phyloP scores from a whole-genome alignment of 768 basidiomycete genomes.

The Termitomyces sp. region DNA sequence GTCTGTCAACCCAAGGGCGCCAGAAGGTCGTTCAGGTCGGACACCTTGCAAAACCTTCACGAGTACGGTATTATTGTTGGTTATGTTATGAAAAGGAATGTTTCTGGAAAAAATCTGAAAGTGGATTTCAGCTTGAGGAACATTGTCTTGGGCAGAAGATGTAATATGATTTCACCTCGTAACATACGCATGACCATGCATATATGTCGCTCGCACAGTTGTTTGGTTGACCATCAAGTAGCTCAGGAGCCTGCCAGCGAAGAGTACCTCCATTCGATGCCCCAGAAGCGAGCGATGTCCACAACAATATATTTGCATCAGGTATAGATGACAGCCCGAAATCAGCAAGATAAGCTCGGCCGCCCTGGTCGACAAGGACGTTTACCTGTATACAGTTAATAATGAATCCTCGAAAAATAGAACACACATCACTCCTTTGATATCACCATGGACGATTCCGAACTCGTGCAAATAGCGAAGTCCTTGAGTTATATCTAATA shows the following conservation, averaged over 20 bases:
- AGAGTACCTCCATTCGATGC: slow-evolving; percentile 14
- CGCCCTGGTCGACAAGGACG: slow-evolving; percentile 16
- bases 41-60: not conserved
- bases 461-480: not conserved
- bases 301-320: slow-evolving; percentile 11
- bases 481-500: not conserved
- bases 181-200: slow-evolving; percentile 21
- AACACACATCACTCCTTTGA: not conserved
- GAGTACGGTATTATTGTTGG: not conserved
- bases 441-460: not conserved
- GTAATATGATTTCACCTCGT: slow-evolving; percentile 14
- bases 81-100: not conserved
- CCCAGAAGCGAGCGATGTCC: slow-evolving; percentile 1
- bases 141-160: not conserved
- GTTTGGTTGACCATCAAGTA: slow-evolving; percentile 6
- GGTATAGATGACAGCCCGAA: slow-evolving; percentile 20
- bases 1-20: not conserved
- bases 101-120: not conserved
- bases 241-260: slow-evolving; percentile 23
- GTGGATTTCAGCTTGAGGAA: too few species aligned
- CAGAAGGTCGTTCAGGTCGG: not conserved
- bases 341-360: slow-evolving; percentile 20
- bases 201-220: slow-evolving; percentile 20
- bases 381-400: slow-evolving; percentile 14
- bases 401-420: not conserved